Conservation (phyloP, 331 rosid genomes). For the Phaseolus coccineus region DNA sequence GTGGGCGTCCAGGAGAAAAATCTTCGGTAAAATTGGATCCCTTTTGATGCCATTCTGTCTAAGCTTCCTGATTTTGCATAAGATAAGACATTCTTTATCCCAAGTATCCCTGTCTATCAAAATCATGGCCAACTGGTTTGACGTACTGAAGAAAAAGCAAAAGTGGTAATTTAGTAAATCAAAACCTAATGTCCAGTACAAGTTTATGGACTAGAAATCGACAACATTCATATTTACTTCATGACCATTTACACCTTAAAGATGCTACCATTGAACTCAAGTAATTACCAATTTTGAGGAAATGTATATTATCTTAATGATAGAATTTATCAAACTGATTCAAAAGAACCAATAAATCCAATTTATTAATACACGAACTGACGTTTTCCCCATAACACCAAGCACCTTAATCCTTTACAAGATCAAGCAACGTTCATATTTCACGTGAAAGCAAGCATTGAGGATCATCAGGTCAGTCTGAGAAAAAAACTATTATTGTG, state of each 20-base stretch:
- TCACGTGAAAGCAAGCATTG: background rate
- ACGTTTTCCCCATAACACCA: background rate
- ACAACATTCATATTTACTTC: background rate
- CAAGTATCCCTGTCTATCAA: conserved; percentile 81
- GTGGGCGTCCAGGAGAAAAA: conserved; percentile 70
- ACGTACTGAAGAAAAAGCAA: conserved; percentile 53
- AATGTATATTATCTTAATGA: background rate
- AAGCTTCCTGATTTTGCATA: conserved; percentile 51
- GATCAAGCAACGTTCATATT: background rate
- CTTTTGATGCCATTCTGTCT: conserved; percentile 49
- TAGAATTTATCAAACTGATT: conserved; percentile 10
- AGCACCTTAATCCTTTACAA: background rate
- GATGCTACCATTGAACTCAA: background rate
- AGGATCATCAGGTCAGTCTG: background rate
- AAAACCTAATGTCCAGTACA: conserved; percentile 23
- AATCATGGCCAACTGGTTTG: conserved; percentile 67
- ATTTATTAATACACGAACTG: background rate
- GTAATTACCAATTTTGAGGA: background rate
- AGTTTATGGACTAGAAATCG: conserved; percentile 8
- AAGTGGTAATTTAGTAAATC: conserved; percentile 39
- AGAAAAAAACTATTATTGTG: background rate
- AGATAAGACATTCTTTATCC: conserved; percentile 63
- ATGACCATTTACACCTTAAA: conserved; percentile 10
- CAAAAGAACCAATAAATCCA: background rate
- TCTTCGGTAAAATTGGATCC: conserved; percentile 58